These are phyloP conservation scores for Colletotrichum shisoi DNA, from an alignment of 2,329 filamentous ascomycete genomes.

Conservation along the genomic window DNA sequence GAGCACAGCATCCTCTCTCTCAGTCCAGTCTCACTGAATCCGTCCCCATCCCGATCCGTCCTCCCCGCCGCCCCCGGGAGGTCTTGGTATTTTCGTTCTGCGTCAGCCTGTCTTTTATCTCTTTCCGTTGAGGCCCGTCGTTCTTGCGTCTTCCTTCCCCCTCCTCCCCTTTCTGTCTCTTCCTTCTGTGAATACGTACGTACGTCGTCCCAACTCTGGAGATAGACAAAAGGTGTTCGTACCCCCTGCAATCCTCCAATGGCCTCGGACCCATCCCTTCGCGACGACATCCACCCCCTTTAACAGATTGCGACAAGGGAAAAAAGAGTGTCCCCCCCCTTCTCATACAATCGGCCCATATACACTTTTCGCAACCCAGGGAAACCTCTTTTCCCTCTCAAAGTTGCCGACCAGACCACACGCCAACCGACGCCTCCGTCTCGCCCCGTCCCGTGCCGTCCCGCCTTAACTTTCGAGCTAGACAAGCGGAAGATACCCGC, in stretches of 20 bases:
- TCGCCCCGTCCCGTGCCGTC: constrained; percentile 1
- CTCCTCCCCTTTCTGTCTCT: not conserved
- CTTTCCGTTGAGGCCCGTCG: not conserved
- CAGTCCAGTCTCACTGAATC: too few species aligned
- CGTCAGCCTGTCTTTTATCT: not conserved
- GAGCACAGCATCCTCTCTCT: not conserved
- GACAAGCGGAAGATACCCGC: not conserved
- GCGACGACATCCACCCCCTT: constrained; percentile 12
- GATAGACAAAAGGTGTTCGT: not conserved
- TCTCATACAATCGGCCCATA: not conserved
- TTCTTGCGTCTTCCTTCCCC: not conserved
- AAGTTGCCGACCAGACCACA: not conserved
- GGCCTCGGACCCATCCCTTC: constrained; percentile 3
- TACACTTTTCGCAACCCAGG: not conserved
- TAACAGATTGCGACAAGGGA: constrained; percentile 1
- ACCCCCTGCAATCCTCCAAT: not conserved
- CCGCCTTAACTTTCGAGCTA: not conserved
- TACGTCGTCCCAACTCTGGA: too few species aligned
- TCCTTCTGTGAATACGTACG: too few species aligned
- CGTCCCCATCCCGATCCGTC: not conserved
- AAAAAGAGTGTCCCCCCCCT: too few species aligned
- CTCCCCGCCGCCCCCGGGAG: constrained; percentile 9
- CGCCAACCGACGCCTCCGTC: not conserved
- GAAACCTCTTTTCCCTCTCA: not conserved
- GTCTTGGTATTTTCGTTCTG: constrained; percentile 6